Evolutionary conservation across 192 early-diverging fungal species (phyloP), one percentile per base, ranked within the genome.

Genomic region (Mortierella antarctica): DNA sequence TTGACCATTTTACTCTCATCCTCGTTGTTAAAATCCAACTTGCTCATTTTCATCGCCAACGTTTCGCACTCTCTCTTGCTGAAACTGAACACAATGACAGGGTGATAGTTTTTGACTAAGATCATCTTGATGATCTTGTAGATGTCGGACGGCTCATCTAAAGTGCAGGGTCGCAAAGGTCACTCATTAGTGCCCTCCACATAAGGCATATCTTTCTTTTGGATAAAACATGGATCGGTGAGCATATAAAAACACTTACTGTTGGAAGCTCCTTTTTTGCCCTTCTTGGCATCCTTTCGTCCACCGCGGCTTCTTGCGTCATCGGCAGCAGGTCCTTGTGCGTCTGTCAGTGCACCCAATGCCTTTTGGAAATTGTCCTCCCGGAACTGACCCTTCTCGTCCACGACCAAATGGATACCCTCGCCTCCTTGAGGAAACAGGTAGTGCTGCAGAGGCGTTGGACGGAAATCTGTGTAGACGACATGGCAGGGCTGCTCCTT

Each of bases 21-120:
- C 10, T 94, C 92, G 77, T 88, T 85, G 83, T 98, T 99, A 67
- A 99, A 96, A 78, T 98, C 95, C 31, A 98, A 85, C 74, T 95
- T 95, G 61, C 93, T 95, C 85, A 99, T 89, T 72, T 94, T 93
- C 66, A 96, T 73, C 14, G 98, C 98, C 82, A 96, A 91, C 12
- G 85, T 69, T 86, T 99, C 98, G 80, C 96, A 97, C 83, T 98
- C 96, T 51, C 92, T 88, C 77, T 97, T 98, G 4, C 91, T 91
- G 82, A 99, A 99, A 82, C 93, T 91, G 77, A 99, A 99, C 7
- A 98, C 95, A 75, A 99, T 99, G 47, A 97, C 96, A n/a, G 98
- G 98, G 66, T 98, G 96, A 77, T 97, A 96, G 84, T 96, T 95
- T 69, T 95, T 97, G 64, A 85, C 70, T 91, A 96, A 95, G 68